These are phyloP conservation scores for Mortierella hygrophila DNA, from an alignment of 192 early-diverging fungal genomes.

Conservation along the genomic window DNA sequence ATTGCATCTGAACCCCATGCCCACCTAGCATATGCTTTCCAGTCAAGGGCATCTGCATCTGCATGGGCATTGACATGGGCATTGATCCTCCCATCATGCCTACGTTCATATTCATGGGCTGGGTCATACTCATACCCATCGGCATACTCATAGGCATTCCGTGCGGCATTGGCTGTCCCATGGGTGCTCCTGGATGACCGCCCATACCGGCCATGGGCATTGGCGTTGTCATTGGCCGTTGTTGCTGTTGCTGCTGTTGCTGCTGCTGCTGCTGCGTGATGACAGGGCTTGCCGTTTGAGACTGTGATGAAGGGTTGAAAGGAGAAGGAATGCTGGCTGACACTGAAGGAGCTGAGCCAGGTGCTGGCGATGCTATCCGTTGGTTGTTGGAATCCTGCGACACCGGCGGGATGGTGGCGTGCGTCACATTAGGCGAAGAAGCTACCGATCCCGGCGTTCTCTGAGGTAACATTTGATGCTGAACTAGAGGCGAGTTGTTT, in stretches of 20 bases:
- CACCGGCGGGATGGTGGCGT: slow-evolving; percentile 9
- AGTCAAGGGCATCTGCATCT: slow-evolving; percentile 26
- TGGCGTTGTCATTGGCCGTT: slow-evolving; percentile 6
- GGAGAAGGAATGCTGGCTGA: slow-evolving; percentile 8
- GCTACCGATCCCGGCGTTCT: slow-evolving; percentile 25
- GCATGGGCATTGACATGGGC: slow-evolving; percentile 25
- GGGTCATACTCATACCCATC: slow-evolving; percentile 23
- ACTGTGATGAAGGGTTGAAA: background rate
- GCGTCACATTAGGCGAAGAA: slow-evolving; percentile 35
- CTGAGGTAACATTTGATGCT: slow-evolving; percentile 30
- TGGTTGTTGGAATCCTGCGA: slow-evolving; percentile 3
- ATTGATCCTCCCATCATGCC: slow-evolving; percentile 14
- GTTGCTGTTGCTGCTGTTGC: background rate
- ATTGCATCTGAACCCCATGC: slow-evolving; percentile 37
- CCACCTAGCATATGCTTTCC: slow-evolving; percentile 41
- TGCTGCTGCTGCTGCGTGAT: background rate
- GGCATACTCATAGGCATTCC: slow-evolving; percentile 14
- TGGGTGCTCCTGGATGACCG: background rate
- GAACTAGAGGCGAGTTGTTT: slow-evolving; percentile 23
- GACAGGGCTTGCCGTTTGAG: slow-evolving; percentile 28
- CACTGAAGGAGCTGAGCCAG: background rate
- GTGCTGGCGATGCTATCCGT: slow-evolving; percentile 18
- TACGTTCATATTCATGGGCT: slow-evolving; percentile 26
- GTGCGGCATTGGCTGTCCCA: slow-evolving; percentile 10
- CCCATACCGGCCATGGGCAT: background rate